These are phyloP conservation scores for Taiwanofungus camphoratus DNA, from an alignment of 1,284 basidiomycete genomes.

Conservation along the genomic window DNA sequence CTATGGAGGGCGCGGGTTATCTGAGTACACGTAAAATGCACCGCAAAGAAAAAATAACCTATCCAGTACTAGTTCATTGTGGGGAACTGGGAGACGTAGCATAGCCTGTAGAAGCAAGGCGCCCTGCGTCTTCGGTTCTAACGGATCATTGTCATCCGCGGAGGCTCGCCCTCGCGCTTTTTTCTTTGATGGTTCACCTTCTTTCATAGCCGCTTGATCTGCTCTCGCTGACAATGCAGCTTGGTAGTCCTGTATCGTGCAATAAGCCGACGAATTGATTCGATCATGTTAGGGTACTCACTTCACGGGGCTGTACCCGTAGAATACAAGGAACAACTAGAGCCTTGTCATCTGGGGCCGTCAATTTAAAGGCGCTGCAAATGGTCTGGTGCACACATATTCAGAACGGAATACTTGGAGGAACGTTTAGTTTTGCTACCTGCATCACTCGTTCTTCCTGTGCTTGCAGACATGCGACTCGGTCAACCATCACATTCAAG, in stretches of 20 bases:
- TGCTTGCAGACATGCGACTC: slow-evolving; percentile 44
- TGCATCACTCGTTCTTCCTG: slow-evolving; percentile 40
- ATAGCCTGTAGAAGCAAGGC: slow-evolving; percentile 81
- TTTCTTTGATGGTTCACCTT: slow-evolving; percentile 13
- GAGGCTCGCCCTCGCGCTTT: slow-evolving; percentile 15
- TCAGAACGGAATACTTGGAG: slow-evolving; percentile 1
- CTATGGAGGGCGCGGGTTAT: slow-evolving; percentile 31
- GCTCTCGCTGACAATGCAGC: slow-evolving; percentile 11
- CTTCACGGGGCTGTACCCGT: slow-evolving; percentile 35
- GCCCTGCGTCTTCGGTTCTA: slow-evolving; percentile 78
- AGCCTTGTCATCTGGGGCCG: slow-evolving; percentile 30
- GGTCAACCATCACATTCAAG: slow-evolving; percentile 67
- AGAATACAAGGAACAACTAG: slow-evolving; percentile 45
- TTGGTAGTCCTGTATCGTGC: slow-evolving; percentile 33
- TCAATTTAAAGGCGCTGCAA: slow-evolving; percentile 54
- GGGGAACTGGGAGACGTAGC: slow-evolving; percentile 58
- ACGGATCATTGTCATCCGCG: slow-evolving; percentile 27
- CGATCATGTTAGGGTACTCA: not conserved
- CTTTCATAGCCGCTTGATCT: slow-evolving; percentile 9
- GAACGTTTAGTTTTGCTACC: slow-evolving; percentile 30
- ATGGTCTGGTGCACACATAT: slow-evolving; percentile 23
- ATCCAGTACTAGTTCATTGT: slow-evolving; percentile 61
- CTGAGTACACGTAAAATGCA: not conserved
- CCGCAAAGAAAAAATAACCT: slow-evolving; percentile 41
- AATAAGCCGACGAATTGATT: not conserved